Conservation (phyloP, 768 basidiomycete species). For the Phlegmacium glaucopus region DNA sequence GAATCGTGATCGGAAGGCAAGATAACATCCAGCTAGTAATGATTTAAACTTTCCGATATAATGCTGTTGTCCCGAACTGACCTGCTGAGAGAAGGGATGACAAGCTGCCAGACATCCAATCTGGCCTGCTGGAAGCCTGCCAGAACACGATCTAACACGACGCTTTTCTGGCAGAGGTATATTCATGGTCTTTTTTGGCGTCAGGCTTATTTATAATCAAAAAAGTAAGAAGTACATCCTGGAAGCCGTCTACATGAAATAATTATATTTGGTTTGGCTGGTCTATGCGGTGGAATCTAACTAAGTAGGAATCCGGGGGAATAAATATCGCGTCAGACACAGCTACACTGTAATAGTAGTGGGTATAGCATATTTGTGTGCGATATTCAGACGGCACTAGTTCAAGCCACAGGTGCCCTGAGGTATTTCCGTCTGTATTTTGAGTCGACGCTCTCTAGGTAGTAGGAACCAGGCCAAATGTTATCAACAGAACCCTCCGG, state of each 20-base stretch:
- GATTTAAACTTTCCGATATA: neutral
- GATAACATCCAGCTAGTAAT: constrained; percentile 55
- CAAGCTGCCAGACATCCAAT: constrained; percentile 31
- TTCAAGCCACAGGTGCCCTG: constrained; percentile 39
- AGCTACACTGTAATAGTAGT: neutral
- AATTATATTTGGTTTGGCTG: neutral
- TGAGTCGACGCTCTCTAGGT: constrained; percentile 85
- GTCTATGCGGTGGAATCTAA: neutral
- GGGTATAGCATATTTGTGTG: neutral
- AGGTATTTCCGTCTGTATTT: constrained; percentile 92
- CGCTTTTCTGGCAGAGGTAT: constrained; percentile 17
- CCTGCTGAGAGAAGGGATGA: constrained; percentile 57
- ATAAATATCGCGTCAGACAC: no score
- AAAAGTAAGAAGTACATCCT: no score
- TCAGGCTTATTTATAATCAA: no score
- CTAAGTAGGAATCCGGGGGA: neutral
- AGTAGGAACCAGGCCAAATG: constrained; percentile 93
- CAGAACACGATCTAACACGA: constrained; percentile 18
- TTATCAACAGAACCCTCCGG: constrained; percentile 87
- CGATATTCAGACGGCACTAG: neutral
- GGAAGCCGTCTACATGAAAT: neutral
- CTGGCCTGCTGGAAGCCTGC: constrained; percentile 20
- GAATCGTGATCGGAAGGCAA: constrained; percentile 41
- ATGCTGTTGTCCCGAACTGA: constrained; percentile 15
- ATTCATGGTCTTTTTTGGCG: no score